phyloP scores from a whole-genome alignment of 2,329 filamentous ascomycete species.

The Trichophyton simii region DNA sequence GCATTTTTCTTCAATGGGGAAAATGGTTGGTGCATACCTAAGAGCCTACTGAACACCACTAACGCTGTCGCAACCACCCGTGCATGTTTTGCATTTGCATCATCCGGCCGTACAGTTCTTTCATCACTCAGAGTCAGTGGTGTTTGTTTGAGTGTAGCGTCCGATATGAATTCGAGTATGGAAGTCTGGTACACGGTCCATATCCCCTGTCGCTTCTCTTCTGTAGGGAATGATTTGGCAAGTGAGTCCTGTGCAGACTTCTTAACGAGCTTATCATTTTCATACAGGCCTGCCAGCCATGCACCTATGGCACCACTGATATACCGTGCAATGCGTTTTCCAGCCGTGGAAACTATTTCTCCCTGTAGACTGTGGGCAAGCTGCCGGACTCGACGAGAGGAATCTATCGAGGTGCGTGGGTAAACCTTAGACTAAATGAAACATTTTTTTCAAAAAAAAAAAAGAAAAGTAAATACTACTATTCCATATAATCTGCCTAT shows the following conservation, averaged over 20 bases:
- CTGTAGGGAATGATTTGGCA: conserved; percentile 59
- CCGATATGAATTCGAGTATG: conserved; percentile 69
- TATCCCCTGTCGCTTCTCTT: conserved; percentile 64
- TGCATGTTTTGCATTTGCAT: conserved; percentile 73
- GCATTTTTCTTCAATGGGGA: background rate
- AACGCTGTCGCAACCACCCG: conserved; percentile 57
- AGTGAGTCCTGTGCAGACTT: conserved; percentile 68
- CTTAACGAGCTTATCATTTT: conserved; percentile 65
- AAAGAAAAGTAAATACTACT: conserved; percentile 26
- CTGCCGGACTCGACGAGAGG: conserved; percentile 74
- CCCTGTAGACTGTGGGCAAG: conserved; percentile 67
- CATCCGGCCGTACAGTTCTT: conserved; percentile 68
- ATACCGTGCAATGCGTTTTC: conserved; percentile 72
- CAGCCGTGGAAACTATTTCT: conserved; percentile 43
- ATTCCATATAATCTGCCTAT: conserved; percentile 16
- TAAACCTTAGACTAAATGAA: conserved; percentile 61
- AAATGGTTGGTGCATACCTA: conserved; percentile 19
- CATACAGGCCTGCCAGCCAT: conserved; percentile 86
- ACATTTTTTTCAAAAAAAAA: background rate
- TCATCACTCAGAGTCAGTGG: conserved; percentile 77
- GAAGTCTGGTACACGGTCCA: conserved; percentile 70
- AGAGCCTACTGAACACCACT: conserved; percentile 42
- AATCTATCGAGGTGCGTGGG: conserved; percentile 80
- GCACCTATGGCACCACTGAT: conserved; percentile 66
- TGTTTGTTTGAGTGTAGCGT: conserved; percentile 67